Percentiles rank a stretch among this genome's conserved stretches.
These are phyloP conservation scores for Thalia dealbata DNA, from an alignment of 176 grass and related monocot species.

Conservation along the genomic window DNA sequence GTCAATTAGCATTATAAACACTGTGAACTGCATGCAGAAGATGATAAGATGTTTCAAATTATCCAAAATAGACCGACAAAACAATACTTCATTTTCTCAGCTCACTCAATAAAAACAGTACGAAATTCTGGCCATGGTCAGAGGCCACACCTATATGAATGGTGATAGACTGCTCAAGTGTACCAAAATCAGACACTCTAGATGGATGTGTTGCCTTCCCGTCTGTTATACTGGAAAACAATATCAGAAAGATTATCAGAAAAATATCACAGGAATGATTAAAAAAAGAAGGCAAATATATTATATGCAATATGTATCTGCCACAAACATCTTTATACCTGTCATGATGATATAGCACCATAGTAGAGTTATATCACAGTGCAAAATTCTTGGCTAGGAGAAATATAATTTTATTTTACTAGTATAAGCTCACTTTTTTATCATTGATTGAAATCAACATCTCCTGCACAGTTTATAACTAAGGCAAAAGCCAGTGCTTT, in stretches of 20 bases:
- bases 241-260: background rate
- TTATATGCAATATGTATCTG: too few species aligned
- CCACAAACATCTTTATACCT: too few species aligned
- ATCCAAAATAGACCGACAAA: background rate
- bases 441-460: too few species aligned
- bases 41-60: background rate
- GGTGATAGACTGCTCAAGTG: background rate
- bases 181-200: background rate
- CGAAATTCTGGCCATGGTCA: background rate
- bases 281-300: background rate
- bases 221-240: background rate
- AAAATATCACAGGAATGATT: background rate
- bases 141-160: background rate
- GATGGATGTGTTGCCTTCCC: background rate
- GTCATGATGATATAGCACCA: background rate
- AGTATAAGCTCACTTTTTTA: too few species aligned
- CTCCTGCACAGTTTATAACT: too few species aligned
- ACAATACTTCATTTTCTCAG: background rate
- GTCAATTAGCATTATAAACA: background rate
- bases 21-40: background rate
- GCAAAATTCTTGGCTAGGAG: background rate
- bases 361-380: background rate
- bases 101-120: background rate
- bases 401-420: too few species aligned
- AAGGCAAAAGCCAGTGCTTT: too few species aligned